Base-by-base conservation (phyloP, 1,284 basidiomycete genomes). In the Puccinia horiana region DNA sequence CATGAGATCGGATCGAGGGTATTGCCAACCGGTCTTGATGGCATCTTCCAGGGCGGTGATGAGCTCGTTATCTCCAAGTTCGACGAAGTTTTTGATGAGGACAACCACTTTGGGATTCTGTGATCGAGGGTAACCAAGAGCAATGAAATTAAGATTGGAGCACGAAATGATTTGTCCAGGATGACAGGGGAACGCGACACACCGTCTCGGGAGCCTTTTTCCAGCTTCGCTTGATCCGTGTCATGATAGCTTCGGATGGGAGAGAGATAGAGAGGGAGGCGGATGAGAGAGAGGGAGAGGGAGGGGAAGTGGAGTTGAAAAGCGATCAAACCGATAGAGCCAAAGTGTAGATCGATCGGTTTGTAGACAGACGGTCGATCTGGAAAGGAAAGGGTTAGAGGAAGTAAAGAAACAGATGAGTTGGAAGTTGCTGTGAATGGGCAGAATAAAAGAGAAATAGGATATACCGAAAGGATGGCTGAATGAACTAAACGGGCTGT, bases 1-100 rank as follows among this genome's bases (percentile, higher is more conserved):
- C 88, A 98, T 95, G 83, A 99, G 90, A 89, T 99, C 97, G 82
- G 95, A 96, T 84, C 97, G 91, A 40, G 96, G 94, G 93, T 94
- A 99, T 87, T 91, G 92, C 97, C 97, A 99, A 26, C 79, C 79
- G 42, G 69, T 37, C 11, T 42, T 52, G 58, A 73, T 75, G 37
- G 61, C 70, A 58, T 63, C 52, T 63, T 81, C 70, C 14, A 81
- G 42, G 54, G 72, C 52, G 32, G 42, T 47, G 29, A 70, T 63
- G 29, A 81, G 42, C 23, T 81, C 70, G 52, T 74, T 52, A 74
- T 81, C 79, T n/a, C 69, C 69, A 32, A 75, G 47, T 32, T 81
- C 70, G 9, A 65, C 16, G 52, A 81, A 74, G 26, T 63, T 29
- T 37, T 75, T 74, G 72, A 81, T 81, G 23, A 81, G 70, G 16